These are phyloP conservation scores for Chalciporus piperatus DNA, from an alignment of 768 basidiomycete genomes.

Conservation along the genomic window DNA sequence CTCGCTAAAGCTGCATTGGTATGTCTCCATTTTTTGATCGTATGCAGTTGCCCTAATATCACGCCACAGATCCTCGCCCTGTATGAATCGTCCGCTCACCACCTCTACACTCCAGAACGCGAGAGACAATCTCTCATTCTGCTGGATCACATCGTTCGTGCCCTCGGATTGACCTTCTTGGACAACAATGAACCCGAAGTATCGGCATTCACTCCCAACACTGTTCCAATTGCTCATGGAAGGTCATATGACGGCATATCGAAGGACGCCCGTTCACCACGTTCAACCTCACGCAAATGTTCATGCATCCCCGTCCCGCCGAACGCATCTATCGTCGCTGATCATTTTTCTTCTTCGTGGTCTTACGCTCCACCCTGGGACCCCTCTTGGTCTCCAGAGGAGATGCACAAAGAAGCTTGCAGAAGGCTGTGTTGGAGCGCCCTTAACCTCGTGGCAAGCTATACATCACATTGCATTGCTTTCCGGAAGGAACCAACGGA, in stretches of 20 bases:
- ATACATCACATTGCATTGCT: slow-evolving; percentile 66
- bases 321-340: slow-evolving; percentile 30
- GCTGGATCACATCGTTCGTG: slow-evolving; percentile 65
- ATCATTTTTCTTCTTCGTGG: slow-evolving; percentile 42
- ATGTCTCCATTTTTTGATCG: slow-evolving; percentile 16
- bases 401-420: slow-evolving; percentile 66
- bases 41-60: slow-evolving; percentile 11
- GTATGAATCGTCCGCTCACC: slow-evolving; percentile 75
- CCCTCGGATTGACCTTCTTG: slow-evolving; percentile 50
- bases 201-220: slow-evolving; percentile 45
- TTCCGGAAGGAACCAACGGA: slow-evolving; percentile 56
- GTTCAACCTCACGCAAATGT: slow-evolving; percentile 38
- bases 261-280: slow-evolving; percentile 29
- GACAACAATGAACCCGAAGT: slow-evolving; percentile 57
- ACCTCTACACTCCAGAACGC: slow-evolving; percentile 55
- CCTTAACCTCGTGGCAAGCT: slow-evolving; percentile 63
- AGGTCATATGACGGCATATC: slow-evolving; percentile 27
- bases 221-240: slow-evolving; percentile 48
- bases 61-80: slow-evolving; percentile 63
- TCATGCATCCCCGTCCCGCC: slow-evolving; percentile 43
- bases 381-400: slow-evolving; percentile 47
- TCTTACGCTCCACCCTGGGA: slow-evolving; percentile 61
- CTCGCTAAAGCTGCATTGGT: slow-evolving; percentile 76
- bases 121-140: slow-evolving; percentile 50
- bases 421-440: slow-evolving; percentile 78